phyloP scores from a whole-genome alignment of 352 stramenopile genomes.

The Pythium plurisporium region DNA sequence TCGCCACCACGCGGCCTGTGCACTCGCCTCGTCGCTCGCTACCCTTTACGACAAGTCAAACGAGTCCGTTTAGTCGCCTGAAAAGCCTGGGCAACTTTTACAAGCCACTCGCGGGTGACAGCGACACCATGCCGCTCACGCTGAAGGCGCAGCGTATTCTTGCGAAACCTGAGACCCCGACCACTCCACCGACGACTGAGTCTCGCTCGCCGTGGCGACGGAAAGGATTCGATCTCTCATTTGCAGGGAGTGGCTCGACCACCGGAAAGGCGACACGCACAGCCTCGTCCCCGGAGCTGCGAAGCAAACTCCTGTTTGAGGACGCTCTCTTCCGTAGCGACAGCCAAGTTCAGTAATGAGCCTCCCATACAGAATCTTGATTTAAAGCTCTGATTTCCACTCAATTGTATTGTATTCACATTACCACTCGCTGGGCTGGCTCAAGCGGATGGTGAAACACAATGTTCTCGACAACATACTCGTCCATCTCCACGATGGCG shows the following conservation, averaged over 20 bases:
- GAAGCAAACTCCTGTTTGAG: constrained; percentile 17
- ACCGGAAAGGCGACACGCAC: background rate
- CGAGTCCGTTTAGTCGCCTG: constrained; percentile 11
- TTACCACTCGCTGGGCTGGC: background rate
- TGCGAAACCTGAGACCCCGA: constrained; percentile 25
- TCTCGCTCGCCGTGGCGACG: constrained; percentile 11
- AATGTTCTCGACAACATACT: constrained; percentile 15
- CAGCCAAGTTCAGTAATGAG: background rate
- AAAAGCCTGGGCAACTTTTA: constrained; percentile 16
- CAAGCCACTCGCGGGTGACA: constrained; percentile 2
- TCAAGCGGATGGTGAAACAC: constrained; percentile 8
- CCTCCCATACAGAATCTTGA: no score
- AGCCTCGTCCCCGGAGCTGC: constrained; percentile 10
- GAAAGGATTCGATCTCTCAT: constrained; percentile 14
- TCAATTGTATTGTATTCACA: background rate
- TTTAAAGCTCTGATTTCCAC: no score
- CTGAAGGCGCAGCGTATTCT: constrained; percentile 36
- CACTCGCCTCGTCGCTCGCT: background rate
- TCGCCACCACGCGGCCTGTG: background rate
- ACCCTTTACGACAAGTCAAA: background rate
- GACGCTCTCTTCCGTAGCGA: constrained; percentile 6
- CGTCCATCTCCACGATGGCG: constrained; percentile 12
- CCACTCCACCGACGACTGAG: background rate
- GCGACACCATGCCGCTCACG: constrained; percentile 16
- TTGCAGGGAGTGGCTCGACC: background rate